phyloP scores from a whole-genome alignment of 2,329 filamentous ascomycete genomes.

The Aspergillus hiratsukae region DNA sequence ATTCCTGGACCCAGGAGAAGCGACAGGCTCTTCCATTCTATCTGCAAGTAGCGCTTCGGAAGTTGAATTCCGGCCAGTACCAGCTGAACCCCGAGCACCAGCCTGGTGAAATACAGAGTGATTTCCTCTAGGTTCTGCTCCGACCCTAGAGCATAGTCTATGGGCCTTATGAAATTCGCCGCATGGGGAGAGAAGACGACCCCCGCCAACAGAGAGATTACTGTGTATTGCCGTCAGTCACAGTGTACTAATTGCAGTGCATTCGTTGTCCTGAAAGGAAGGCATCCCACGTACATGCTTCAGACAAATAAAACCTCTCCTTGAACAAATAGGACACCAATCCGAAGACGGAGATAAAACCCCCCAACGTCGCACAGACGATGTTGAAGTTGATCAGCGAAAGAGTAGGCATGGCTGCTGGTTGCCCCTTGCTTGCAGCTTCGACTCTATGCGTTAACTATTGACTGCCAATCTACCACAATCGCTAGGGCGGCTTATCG shows the following conservation, averaged over 20 bases:
- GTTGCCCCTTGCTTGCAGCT: slow-evolving; percentile 8
- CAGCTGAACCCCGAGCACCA: slow-evolving; percentile 86
- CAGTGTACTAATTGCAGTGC: neutral
- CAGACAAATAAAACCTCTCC: slow-evolving; percentile 84
- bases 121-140: slow-evolving; percentile 61
- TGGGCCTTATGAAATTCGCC: slow-evolving; percentile 68
- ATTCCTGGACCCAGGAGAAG: slow-evolving; percentile 79
- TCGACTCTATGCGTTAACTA: neutral
- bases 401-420: slow-evolving; percentile 54
- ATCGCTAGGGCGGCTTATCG: neutral
- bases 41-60: slow-evolving; percentile 72
- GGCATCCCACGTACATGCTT: slow-evolving; percentile 64
- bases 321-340: slow-evolving; percentile 86
- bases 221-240: slow-evolving; percentile 40
- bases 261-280: neutral
- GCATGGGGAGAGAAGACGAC: slow-evolving; percentile 73
- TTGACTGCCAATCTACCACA: neutral
- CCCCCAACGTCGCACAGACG: slow-evolving; percentile 72
- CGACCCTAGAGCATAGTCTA: slow-evolving; percentile 64
- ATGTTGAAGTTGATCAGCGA: slow-evolving; percentile 77
- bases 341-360: slow-evolving; percentile 86
- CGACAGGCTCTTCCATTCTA: slow-evolving; percentile 71
- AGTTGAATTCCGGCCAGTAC: slow-evolving; percentile 85
- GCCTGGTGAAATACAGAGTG: slow-evolving; percentile 77
- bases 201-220: slow-evolving; percentile 78